Conservation (phyloP, 2,329 filamentous ascomycete species). For the Alternaria sp. region DNA sequence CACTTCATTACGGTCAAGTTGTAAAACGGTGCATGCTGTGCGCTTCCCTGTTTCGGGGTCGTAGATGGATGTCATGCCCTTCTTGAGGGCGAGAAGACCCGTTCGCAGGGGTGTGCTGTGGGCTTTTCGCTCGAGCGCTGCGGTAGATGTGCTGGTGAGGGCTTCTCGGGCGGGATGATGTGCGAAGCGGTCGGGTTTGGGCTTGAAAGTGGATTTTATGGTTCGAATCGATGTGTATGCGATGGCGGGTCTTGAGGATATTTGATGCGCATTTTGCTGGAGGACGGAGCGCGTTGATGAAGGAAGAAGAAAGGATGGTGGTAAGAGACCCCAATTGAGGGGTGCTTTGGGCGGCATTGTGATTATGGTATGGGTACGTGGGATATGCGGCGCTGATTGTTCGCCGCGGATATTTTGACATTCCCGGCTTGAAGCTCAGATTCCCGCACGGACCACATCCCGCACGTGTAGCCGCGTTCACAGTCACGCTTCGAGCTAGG, state of each 20-base stretch:
- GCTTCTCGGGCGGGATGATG: slow-evolving; percentile 58
- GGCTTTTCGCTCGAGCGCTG: slow-evolving; percentile 67
- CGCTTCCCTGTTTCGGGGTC: slow-evolving; percentile 77
- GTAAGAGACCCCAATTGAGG: slow-evolving; percentile 45
- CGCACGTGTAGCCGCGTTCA: slow-evolving; percentile 17
- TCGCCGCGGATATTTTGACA: slow-evolving; percentile 34
- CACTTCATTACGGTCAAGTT: slow-evolving; percentile 92
- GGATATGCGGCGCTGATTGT: slow-evolving; percentile 16
- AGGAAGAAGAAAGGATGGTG: slow-evolving; percentile 41
- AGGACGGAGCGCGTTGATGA: slow-evolving; percentile 36
- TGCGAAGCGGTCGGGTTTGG: slow-evolving; percentile 62
- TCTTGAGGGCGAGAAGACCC: slow-evolving; percentile 86
- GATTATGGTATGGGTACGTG: slow-evolving; percentile 13
- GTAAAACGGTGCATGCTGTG: slow-evolving; percentile 87
- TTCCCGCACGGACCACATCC: slow-evolving; percentile 7
- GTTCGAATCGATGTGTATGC: slow-evolving; percentile 40
- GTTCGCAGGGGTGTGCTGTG: slow-evolving; percentile 72
- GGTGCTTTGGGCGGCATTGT: slow-evolving; percentile 47
- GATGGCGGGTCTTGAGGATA: slow-evolving; percentile 19
- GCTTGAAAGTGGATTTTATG: slow-evolving; percentile 66
- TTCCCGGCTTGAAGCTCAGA: neutral
- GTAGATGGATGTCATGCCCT: slow-evolving; percentile 94
- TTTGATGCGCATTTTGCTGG: slow-evolving; percentile 23
- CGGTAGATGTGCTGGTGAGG: slow-evolving; percentile 64
- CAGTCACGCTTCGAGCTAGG: neutral